Base-by-base conservation (phyloP, 1,284 basidiomycete species). In the Cutaneotrichosporon cutaneum region DNA sequence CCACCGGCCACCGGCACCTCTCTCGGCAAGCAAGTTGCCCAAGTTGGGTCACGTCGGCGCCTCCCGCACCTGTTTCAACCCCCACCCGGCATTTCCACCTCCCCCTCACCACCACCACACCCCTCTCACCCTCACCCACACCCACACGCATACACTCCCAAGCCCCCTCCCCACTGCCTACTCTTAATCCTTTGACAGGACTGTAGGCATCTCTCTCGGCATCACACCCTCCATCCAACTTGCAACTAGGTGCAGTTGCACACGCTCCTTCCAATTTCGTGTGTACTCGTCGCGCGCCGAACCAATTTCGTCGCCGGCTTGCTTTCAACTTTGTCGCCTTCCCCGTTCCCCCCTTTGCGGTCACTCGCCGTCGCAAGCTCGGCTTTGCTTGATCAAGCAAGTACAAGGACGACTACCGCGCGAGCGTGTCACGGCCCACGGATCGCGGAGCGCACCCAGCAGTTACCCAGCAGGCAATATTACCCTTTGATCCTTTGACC, bases 41-140 rank as follows among this genome's bases (percentile, higher is more conserved):
- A n/a, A 42, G 39, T 42, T 42, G 39, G 39, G 24, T 27, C 26
- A 57, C 56, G 45, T 45, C 44, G 35, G 21, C 44, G 21, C 44
- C 32, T 48, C 56, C 47, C 56, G 45, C 56, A 26, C 33, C 45
- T 57, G 56, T 57, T 57, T 50, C 56, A 57, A 26, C 56, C 39
- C 42, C 27, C 14, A 35, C 56, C 30, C 30, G 30, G 30, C 30
- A 30, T 5, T 9, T 9, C 30, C 30, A 42, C 39, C 18, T 42
- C n/a, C 39, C 39, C n/a, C 39, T n/a, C 39, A 42, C 39, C 2
- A 42, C 39, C 16, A n/a, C 35, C 35, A 36, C 35, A 5, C 9
- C 13, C 11, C 13, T 4, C 35, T 36, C 1, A 11, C 35, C 16
- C 9, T 14, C 14, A 36, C 35, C 13, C 11, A 3, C 35, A 36